Percentiles rank a stretch among this genome's conserved stretches.
Evolutionary conservation across 306 rosid species (phyloP).

Genomic region (cucumber (Cucumis sativus)): DNA sequence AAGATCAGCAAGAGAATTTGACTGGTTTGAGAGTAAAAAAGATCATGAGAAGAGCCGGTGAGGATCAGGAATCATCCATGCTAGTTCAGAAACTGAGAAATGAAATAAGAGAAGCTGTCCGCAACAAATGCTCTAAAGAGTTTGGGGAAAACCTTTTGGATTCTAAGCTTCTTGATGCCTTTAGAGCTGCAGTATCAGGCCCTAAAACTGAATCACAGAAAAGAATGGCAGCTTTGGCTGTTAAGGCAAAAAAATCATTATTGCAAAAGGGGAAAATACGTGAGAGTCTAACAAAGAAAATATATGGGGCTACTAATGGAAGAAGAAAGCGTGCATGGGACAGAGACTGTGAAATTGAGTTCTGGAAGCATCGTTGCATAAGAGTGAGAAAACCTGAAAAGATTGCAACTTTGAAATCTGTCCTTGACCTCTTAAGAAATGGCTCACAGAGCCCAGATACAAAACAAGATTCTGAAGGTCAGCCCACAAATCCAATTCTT

Average conservation of each 20-base stretch:
- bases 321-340: conserved; percentile 95
- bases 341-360: conserved; percentile 90
- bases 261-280: conserved; percentile 85
- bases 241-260: conserved; percentile 64
- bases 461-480: conserved; percentile 33
- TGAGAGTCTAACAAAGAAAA: conserved; percentile 80
- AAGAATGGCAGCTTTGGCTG: conserved; percentile 44
- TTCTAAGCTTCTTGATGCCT: conserved; percentile 91
- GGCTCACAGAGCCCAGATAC: conserved; percentile 34
- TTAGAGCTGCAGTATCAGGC: conserved; percentile 71
- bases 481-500: conserved; percentile 69
- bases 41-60: conserved; percentile 79
- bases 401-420: conserved; percentile 81
- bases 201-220: conserved; percentile 61
- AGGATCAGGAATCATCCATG: conserved; percentile 60
- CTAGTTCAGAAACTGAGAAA: conserved; percentile 68
- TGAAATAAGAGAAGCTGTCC: conserved; percentile 86
- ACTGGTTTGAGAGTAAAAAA: conserved; percentile 85
- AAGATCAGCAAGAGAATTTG: conserved; percentile 37
- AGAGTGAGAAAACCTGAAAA: conserved; percentile 75
- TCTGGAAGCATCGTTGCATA: conserved; percentile 90
- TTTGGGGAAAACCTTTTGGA: conserved; percentile 63
- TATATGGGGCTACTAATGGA: conserved; percentile 65
- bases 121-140: conserved; percentile 50
- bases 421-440: conserved; percentile 68